Evolutionary conservation across 2,329 filamentous ascomycete species (phyloP).

Genomic region (Ascosphaera apis): DNA sequence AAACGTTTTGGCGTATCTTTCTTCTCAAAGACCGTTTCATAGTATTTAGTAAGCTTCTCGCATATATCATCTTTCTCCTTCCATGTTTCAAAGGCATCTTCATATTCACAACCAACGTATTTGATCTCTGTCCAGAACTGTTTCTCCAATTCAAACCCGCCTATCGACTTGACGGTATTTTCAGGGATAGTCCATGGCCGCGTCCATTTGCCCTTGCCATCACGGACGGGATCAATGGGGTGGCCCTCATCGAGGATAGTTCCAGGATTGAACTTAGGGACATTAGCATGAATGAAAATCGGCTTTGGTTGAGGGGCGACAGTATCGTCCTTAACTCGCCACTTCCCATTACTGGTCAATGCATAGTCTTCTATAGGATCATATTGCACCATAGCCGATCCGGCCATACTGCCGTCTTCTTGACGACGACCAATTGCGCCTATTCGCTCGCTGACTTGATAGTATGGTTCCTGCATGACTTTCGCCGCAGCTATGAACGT

Average conservation of each 20-base stretch:
- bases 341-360: slow-evolving; percentile 8
- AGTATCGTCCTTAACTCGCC: slow-evolving; percentile 10
- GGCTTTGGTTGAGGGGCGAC: slow-evolving; percentile 11
- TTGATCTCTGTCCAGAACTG: slow-evolving; percentile 18
- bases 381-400: slow-evolving; percentile 18
- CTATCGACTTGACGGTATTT: slow-evolving; percentile 11
- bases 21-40: slow-evolving; percentile 12
- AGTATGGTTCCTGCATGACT: slow-evolving; percentile 17
- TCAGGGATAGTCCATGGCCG: slow-evolving; percentile 13
- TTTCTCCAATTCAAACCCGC: slow-evolving; percentile 14
- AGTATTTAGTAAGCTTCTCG: slow-evolving; percentile 13
- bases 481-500: slow-evolving; percentile 25
- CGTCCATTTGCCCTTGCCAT: slow-evolving; percentile 13
- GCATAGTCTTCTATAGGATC: slow-evolving; percentile 14
- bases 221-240: slow-evolving; percentile 11
- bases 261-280: slow-evolving; percentile 18
- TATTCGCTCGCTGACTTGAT: slow-evolving; percentile 18
- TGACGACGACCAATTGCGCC: slow-evolving; percentile 12
- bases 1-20: not conserved
- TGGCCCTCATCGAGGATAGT: slow-evolving; percentile 13
- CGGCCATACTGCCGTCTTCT: slow-evolving; percentile 11
- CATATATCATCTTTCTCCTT: slow-evolving; percentile 13
- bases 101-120: slow-evolving; percentile 17
- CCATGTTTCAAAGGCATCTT: slow-evolving; percentile 14
- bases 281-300: slow-evolving; percentile 20